Evolutionary conservation across 768 basidiomycete genomes (phyloP), one percentile per base, ranked within the genome.

Genomic region (Panaeolus papilionaceus): DNA sequence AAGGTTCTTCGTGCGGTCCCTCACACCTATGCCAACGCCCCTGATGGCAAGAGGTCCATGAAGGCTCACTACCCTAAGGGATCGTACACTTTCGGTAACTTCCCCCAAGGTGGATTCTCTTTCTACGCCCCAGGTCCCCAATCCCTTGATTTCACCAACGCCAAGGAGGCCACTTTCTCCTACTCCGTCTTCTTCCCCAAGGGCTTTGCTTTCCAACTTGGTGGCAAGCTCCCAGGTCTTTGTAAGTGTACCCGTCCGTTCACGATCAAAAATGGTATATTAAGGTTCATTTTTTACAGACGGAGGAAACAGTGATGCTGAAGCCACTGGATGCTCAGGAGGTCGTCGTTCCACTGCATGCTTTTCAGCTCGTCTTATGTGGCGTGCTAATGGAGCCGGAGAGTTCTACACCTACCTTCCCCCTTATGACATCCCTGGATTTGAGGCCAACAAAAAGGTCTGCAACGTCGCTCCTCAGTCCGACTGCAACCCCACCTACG

Each of bases 371-470:
- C 87, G 90, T 68, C 79, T 91, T 51, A 92, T 93, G 91, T 92
- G 89, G 88, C 84, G 89, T 65, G 73, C 77, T 6, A 76, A 84
- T 4, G 89, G 87, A 61, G 77, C 74, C 37, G 91, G 89, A 39
- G 91, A 92, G 79, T 72, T 92, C 61, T 92, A 92, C 83, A 87
- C 89, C 65, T 92, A 93, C 78, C 83, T 90, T 33, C 91, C 90
- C 9, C 82, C 82, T 62, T 80, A 72, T 74, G 78, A 75, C 62
- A 76, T 78, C 61, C 51, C 77, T 20, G 73, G 72, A 44, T 85
- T 82, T 76, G 51, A 74, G 4, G 83, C 81, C 28, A 89, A 90
- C 79, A 72, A 85, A 75, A 79, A 72, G 42, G 78, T 85, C 10
- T 88, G 86, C 80, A 69, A 81, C 75, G 78, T 86, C 37, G 72